Conservation (phyloP, 108 stramenopile genomes). For the Pseudonitzschia multiseries region DNA sequence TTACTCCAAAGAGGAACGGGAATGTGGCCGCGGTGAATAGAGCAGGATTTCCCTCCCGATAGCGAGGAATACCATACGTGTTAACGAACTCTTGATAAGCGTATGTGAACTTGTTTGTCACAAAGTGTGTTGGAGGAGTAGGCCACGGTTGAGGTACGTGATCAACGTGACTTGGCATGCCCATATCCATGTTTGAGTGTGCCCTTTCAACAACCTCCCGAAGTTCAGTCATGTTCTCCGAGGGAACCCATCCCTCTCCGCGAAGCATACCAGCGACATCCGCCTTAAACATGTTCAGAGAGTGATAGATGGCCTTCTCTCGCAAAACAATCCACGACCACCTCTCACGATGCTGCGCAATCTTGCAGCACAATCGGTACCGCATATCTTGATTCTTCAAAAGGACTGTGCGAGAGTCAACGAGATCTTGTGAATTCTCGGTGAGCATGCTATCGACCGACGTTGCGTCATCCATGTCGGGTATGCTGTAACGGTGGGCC, state of each 20-base stretch:
- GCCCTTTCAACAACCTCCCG: constrained; percentile 73
- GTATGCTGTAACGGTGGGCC: constrained; percentile 92
- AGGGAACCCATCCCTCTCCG: constrained; percentile 96
- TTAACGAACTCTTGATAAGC: constrained; percentile 98
- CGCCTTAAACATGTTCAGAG: constrained; percentile 97
- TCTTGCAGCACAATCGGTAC: constrained; percentile 87
- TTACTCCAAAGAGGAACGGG: constrained; percentile 98
- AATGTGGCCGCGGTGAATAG: constrained; percentile 98
- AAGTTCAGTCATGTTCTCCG: constrained; percentile 71
- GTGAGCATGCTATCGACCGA: constrained; percentile 84
- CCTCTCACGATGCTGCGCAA: constrained; percentile 82
- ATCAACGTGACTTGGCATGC: constrained; percentile 87
- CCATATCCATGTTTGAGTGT: constrained; percentile 88
- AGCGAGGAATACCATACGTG: constrained; percentile 98
- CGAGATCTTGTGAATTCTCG: constrained; percentile 86
- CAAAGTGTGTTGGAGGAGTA: constrained; percentile 97
- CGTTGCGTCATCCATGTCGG: constrained; percentile 90
- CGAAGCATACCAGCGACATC: constrained; percentile 95
- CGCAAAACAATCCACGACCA: constrained; percentile 91
- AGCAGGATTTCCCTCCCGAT: constrained; percentile 98
- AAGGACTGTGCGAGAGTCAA: constrained; percentile 88
- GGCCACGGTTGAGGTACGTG: constrained; percentile 90
- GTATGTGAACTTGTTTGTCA: constrained; percentile 93
- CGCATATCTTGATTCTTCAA: constrained; percentile 96
- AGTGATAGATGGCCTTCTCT: constrained; percentile 96